Base-by-base conservation (phyloP, 805 yeast species). In the Ogataea populi-albae region DNA sequence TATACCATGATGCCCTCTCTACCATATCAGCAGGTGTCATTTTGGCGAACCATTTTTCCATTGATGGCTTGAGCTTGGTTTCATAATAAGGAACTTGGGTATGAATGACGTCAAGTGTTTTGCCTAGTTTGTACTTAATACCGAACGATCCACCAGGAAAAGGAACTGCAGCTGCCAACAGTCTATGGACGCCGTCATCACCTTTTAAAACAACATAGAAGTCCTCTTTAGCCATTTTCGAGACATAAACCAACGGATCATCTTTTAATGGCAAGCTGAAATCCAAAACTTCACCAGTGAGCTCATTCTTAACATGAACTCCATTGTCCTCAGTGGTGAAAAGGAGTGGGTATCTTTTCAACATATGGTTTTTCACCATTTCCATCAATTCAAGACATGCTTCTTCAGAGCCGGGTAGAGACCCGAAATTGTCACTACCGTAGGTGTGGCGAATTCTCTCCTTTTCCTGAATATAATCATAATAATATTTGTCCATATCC, bases 141-240 rank as follows among this genome's bases (percentile, higher is more conserved):
- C 81, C 81, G 59, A 82, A 81, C 1, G 81, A 75, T 4, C 88
- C 88, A 31, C 89, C 89, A 3, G 88, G 87, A 56, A 81, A 81
- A 5, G 87, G 86, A 24, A 81, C 88, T 1, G 82, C 86, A 4
- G 84, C 87, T 1, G 86, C 89, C 23, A 69, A 72, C 35, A 81
- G 62, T 55, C 81, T 78, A 55, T 81, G 87, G 28, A 54, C 49
- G 2, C 77, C 84, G 45, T 76, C 73, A 41, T 75, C 70, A 32
- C 49, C 57, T 49, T 78, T 71, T 51, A 65, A 54, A 29, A 79
- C 87, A 24, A 81, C 42, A 52, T 81, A 82, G 52, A 81, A 82
- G 57, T 81, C 89, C 52, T 81, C 89, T 54, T 81, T 81, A 27
- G 87, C 86, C 71, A 81, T 69, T 47, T 79, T 79, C 20, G 83